Conservation (phyloP, 176 grass and related monocot species). For the Hordeum vulgare region DNA sequence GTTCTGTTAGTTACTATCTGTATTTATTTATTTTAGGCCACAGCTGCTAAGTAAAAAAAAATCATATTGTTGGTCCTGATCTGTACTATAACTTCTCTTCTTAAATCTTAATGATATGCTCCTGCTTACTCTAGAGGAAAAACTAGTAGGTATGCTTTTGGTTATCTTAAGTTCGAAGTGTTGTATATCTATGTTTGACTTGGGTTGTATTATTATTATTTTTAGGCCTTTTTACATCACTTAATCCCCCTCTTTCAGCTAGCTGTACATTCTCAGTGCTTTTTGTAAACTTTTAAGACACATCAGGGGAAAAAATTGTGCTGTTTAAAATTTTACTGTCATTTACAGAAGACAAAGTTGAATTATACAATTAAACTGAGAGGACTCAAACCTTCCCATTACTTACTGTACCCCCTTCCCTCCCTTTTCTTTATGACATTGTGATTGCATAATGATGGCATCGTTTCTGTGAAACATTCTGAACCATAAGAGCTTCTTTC, state of each 20-base stretch:
- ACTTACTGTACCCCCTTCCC: neutral
- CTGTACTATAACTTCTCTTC: neutral
- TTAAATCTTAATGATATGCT: neutral
- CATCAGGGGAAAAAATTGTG: neutral
- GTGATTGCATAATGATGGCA: neutral
- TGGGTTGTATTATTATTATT: neutral
- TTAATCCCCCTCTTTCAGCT: neutral
- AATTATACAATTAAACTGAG: neutral
- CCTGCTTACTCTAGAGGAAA: neutral
- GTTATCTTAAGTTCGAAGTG: neutral
- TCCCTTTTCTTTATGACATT: neutral
- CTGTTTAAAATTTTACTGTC: constrained; percentile 3
- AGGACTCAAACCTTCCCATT: neutral
- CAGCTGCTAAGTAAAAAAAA: neutral
- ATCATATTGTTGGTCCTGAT: neutral
- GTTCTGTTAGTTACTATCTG: neutral
- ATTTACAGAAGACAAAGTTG: neutral
- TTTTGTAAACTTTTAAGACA: neutral
- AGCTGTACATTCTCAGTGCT: neutral
- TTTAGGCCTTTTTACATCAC: neutral
- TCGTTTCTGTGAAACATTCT: neutral
- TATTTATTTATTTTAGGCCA: neutral
- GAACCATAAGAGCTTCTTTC: neutral
- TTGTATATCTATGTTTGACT: neutral
- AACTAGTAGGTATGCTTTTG: neutral